Evolutionary conservation across 106 monocot species (phyloP).

Genomic region (Gastrodia elata): DNA sequence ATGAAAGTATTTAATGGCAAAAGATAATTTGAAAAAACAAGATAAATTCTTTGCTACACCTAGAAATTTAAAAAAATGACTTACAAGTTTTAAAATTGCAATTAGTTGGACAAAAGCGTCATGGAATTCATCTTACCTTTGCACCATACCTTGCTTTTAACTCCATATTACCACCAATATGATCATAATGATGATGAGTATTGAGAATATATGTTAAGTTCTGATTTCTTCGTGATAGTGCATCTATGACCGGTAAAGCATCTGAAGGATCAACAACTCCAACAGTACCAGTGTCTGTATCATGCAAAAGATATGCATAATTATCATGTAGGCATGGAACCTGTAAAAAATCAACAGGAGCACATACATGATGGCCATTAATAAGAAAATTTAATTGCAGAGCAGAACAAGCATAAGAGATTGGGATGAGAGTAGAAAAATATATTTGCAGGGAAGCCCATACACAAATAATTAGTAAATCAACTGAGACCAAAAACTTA

Average conservation of each 20-base stretch:
- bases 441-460: not conserved
- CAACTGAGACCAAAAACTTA: not conserved
- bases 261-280: constrained; percentile 99
- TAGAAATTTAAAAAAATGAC: not conserved
- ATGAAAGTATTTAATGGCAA: no score
- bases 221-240: constrained; percentile 61
- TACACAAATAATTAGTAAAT: not conserved
- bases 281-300: constrained; percentile 81
- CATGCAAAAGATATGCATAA: constrained; percentile 95
- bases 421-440: not conserved
- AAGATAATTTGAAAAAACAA: not conserved
- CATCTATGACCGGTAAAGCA: constrained; percentile 77
- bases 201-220: constrained; percentile 90
- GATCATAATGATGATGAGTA: constrained; percentile 98
- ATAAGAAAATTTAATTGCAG: not conserved
- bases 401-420: not conserved
- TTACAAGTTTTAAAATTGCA: not conserved
- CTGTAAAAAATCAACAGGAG: constrained; percentile 22
- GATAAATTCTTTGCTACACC: not conserved
- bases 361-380: not conserved
- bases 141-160: constrained; percentile 90
- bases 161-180: constrained; percentile 94
- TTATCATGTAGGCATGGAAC: constrained; percentile 94
- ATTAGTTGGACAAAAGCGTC: not conserved
- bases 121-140: constrained; percentile 51